Percentiles rank a stretch among this genome's conserved stretches.
Conservation (phyloP, 768 basidiomycete genomes). For the Hericium coralloides region DNA sequence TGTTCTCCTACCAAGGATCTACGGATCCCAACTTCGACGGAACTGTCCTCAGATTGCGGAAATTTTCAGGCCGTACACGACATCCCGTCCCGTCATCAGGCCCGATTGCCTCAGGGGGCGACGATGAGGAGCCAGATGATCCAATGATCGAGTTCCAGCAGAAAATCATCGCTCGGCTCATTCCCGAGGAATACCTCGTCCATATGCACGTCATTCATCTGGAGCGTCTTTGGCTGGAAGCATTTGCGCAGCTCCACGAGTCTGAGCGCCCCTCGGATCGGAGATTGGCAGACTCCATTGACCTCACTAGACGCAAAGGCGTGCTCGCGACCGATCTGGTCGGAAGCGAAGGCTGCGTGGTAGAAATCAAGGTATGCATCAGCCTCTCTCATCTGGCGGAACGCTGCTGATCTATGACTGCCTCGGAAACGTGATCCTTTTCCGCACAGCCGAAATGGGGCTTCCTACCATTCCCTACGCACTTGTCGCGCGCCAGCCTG, state of each 20-base stretch:
- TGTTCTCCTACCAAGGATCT: slow-evolving; percentile 73
- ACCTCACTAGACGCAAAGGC: slow-evolving; percentile 43
- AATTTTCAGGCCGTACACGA: slow-evolving; percentile 25
- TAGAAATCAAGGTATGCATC: slow-evolving; percentile 81
- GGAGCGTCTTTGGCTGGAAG: slow-evolving; percentile 49
- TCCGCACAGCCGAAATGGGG: slow-evolving; percentile 87
- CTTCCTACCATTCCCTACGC: slow-evolving; percentile 60
- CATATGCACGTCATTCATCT: slow-evolving; percentile 39
- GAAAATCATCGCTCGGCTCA: slow-evolving; percentile 52
- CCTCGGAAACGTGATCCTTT: not conserved
- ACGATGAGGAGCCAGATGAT: slow-evolving; percentile 25
- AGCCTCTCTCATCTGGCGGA: not conserved
- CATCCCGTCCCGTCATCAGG: not conserved
- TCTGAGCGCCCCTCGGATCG: slow-evolving; percentile 47
- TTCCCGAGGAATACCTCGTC: slow-evolving; percentile 55
- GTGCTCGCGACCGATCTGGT: slow-evolving; percentile 79
- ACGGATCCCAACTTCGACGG: slow-evolving; percentile 41
- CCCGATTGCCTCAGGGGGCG: slow-evolving; percentile 16
- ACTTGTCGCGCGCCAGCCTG: slow-evolving; percentile 52
- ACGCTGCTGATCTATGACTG: not conserved
- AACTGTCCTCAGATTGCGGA: slow-evolving; percentile 72
- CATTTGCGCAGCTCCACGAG: slow-evolving; percentile 39
- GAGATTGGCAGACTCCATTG: slow-evolving; percentile 47
- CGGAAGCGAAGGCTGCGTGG: slow-evolving; percentile 50
- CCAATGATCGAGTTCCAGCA: slow-evolving; percentile 48